Evolutionary conservation across 441 rosid species (phyloP), one percentile per base, ranked within the genome.

Genomic region (Gossypium laxum): DNA sequence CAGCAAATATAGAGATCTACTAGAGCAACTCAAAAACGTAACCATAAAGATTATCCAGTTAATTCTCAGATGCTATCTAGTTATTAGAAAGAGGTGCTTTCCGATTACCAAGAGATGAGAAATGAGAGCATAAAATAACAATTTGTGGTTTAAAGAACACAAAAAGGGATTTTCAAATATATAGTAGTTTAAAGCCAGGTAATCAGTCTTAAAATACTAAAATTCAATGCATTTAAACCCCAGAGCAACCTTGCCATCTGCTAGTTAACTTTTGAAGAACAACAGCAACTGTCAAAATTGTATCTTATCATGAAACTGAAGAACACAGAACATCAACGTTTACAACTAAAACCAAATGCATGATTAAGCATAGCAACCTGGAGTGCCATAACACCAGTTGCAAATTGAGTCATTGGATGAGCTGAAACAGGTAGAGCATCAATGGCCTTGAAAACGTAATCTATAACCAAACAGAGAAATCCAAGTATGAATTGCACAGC

Each of bases 401-500:
- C 80, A 83, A 91, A 91, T 75, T 93, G 96, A 72, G 97, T 90
- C 98, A 93, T 93, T 28, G 98, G 97, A 83, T 93, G 96, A 71
- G 98, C 89, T 11, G 89, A 82, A 10, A 77, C 78, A 69, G 96
- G 96, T 73, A 91, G 83, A 58, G 93, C 93, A 82, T 94, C 89
- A 68, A 90, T 87, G 48, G 95, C 87, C 83, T 91, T 89, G 70
- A 76, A 94, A 59, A 87, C 92, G 54, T 87, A 88, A 80, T 91
- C 96, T 91, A 87, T 76, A 76, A 78, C 67, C 19, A 76, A 65
- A 67, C 61, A 70, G 14, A 24, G 48, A 57, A 41, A 60, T 58
- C 22, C 8, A 38, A 74, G 72, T 28, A 67, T 43, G 61, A 76
- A 70, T 4, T 12, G 68, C 14, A 43, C 52, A 43, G 59, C 72